A percentile compares a stretch with the other conserved stretches of the same genome.
Evolutionary conservation across 768 basidiomycete species (phyloP).

Genomic region (Filobasidium wieringae): DNA sequence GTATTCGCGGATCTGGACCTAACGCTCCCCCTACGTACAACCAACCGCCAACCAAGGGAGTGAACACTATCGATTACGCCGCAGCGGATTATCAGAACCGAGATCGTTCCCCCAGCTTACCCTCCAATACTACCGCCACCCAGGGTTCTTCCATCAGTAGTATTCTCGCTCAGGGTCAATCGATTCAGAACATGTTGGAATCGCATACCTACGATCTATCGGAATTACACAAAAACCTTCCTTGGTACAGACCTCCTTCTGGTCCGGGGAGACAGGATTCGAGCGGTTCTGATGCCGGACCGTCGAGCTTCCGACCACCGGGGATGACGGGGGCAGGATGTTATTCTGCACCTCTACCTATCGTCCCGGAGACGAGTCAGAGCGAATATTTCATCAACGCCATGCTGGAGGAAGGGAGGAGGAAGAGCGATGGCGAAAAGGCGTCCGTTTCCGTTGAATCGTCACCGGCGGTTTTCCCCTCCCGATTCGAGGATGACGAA

Average conservation of each 20-base stretch:
- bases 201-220: background rate
- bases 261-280: too few species aligned
- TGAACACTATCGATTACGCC: background rate
- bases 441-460: background rate
- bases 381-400: background rate
- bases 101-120: background rate
- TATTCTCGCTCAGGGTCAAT: slow-evolving; percentile 7
- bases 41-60: background rate
- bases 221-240: background rate
- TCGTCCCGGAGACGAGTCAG: background rate
- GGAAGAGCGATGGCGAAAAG: background rate
- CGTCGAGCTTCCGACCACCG: background rate
- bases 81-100: background rate
- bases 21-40: background rate
- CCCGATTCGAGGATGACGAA: too few species aligned
- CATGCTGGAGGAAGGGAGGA: background rate
- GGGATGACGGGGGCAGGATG: background rate
- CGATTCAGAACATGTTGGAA: slow-evolving; percentile 7
- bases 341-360: slow-evolving; percentile 7
- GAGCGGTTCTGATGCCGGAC: background rate
- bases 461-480: background rate
- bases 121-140: background rate
- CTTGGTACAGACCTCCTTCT: background rate
- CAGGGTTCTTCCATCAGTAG: background rate
- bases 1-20: background rate